Base-by-base conservation (phyloP, 2,329 filamentous ascomycete genomes). In the Sporothrix inflata region DNA sequence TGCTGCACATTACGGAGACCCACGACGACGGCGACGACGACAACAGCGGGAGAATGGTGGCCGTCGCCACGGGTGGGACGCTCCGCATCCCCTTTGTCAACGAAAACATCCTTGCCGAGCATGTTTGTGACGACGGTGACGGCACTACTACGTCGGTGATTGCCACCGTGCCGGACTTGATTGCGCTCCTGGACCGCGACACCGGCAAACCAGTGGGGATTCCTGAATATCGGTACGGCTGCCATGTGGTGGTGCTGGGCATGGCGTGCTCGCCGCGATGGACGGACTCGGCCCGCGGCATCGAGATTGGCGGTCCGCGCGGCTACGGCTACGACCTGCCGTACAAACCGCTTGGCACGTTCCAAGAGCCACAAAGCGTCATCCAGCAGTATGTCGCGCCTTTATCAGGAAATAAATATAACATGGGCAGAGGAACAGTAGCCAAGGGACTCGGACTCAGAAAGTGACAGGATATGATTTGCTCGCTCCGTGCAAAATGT, bases 81-180 rank as follows among this genome's bases (percentile, higher is more conserved):
- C 53, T 57, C 16, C 53, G 27, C 12, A 57, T 57, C 6, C 53
- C 53, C 9, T 57, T 57, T 57, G 53, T 57, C 27, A 57, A 55
- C 51, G 51, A 57, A 24, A 57, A 57, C 30, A 57, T 57, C 53
- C 53, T 57, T 7, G 53, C 53, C 14, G 27, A 57, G 53, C 53
- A 57, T 6, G 27, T 19, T 38, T n/a, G 11, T 11, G 53, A 38
- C 4, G 27, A 8, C 14, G 0, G 4, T 19, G 53, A 19, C 14
- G 53, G 27, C 16, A 19, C 53, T 3, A 9, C 53, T 3, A 9
- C 53, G 30, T 19, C 4, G 4, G 53, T 57, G 4, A 57, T 57
- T 34, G 53, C 27, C 11, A 57, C 53, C 6, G 53, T 57, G 7
- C 53, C 53, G 16, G 53, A 38, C 53, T 27, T 57, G 4, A 38